These are phyloP conservation scores for Ceratobasidium papillatum DNA, from an alignment of 1,284 basidiomycete species.

Conservation along the genomic window DNA sequence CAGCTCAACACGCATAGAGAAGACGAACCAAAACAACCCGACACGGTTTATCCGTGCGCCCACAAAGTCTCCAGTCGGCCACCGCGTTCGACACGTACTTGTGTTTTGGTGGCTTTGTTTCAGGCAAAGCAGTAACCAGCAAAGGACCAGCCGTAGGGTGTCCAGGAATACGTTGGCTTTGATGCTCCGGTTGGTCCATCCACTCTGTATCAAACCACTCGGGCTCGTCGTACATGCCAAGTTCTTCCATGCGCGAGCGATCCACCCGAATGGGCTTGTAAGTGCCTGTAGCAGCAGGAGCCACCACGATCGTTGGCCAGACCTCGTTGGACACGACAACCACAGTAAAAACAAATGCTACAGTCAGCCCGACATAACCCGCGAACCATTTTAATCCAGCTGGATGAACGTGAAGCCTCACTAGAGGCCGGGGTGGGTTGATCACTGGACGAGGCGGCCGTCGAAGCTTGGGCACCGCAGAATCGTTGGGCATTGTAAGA, in stretches of 20 bases:
- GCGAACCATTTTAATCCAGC: neutral
- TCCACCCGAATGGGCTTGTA: conserved; percentile 7
- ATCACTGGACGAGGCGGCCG: neutral
- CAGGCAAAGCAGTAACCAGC: conserved; percentile 13
- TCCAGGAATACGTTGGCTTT: too few relatives aligned
- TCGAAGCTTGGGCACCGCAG: too few relatives aligned
- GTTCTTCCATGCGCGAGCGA: conserved; percentile 16
- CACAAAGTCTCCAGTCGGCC: conserved; percentile 15
- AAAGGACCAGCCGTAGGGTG: neutral
- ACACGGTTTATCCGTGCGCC: neutral
- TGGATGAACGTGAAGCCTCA: neutral
- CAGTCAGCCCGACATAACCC: neutral
- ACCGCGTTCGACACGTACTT: conserved; percentile 5
- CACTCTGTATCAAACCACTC: conserved; percentile 17
- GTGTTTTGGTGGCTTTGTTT: conserved; percentile 17
- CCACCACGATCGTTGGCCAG: neutral
- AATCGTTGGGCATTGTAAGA: too few relatives aligned
- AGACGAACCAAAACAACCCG: conserved; percentile 20
- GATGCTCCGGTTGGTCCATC: neutral
- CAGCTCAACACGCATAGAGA: neutral
- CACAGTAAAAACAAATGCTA: neutral
- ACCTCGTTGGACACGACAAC: neutral
- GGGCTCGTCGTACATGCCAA: conserved; percentile 37
- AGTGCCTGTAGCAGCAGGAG: neutral
- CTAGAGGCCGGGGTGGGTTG: neutral